Conservation (phyloP, 2,329 filamentous ascomycete genomes). For the Fusarium solani-melongenae region DNA sequence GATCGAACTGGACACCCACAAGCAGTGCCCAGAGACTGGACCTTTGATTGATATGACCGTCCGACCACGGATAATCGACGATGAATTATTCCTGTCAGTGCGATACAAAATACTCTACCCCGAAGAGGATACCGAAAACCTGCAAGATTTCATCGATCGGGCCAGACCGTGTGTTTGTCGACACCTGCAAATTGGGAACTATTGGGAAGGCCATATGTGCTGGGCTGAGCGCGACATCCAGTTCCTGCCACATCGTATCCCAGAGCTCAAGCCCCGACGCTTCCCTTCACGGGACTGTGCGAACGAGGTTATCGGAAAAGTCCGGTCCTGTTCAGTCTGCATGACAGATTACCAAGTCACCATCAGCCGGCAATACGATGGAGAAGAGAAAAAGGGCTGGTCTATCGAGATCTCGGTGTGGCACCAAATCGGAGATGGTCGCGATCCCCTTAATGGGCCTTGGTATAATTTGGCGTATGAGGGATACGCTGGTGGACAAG, state of each 20-base stretch:
- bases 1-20: not conserved
- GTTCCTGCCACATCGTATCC: not conserved
- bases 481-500: too few relatives aligned
- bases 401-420: not conserved
- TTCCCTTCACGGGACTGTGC: not conserved
- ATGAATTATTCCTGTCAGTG: not conserved
- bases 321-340: not conserved
- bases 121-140: not conserved
- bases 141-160: not conserved
- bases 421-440: not conserved
- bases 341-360: not conserved
- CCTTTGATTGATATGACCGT: not conserved
- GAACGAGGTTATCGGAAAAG: not conserved
- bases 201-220: not conserved
- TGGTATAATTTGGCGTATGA: not conserved
- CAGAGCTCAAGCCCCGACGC: too few relatives aligned
- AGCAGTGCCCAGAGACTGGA: not conserved
- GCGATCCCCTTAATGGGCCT: not conserved
- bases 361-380: not conserved
- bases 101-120: not conserved
- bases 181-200: not conserved
- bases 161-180: not conserved
- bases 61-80: not conserved
- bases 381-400: not conserved
- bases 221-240: not conserved